Base-by-base conservation (phyloP, 169 alveolate genomes). In the Miamiensis avidus region DNA sequence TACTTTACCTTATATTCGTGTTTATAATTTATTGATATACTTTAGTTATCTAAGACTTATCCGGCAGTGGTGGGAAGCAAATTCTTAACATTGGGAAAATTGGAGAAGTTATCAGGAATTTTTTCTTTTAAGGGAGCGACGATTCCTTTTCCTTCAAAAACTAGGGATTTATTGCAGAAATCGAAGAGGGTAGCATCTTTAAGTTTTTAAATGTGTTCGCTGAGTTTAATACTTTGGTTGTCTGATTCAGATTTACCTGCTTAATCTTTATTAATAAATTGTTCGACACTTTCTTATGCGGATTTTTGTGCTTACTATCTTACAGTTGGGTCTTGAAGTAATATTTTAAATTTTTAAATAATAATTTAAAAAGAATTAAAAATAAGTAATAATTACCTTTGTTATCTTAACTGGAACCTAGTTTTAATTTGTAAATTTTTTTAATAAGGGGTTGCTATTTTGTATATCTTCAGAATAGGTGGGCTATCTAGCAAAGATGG, bases 401-500 rank as follows among this genome's bases (percentile, higher is more conserved):
- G 87, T 83, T 84, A 84, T 76, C 91, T 91, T 33, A 86, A 82
- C 75, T 89, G 83, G 82, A 91, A 82, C 82, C 92, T 91, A 84
- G 90, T 83, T 82, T 93, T 30, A 91, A 31, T 76, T 85, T 88
- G 75, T 88, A 82, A 87, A 92, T 92, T 89, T 95, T 82, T 90
- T 93, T 74, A 89, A 84, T 75, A 92, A 83, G 30, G 93, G 90
- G 75, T 89, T 88, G 81, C 93, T 93, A 29, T 82, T 88, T 75
- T 92, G 87, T 16, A 95, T 88, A 1, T 87, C 75, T 33, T 92
- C 94, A 64, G 95, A 88, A 84, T 89, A 95, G 30, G 94, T 90
- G 0, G 98, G 98, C 92, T 92, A 84, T 83, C 79, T 87, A 64
- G 93, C 94, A 25, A 93, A 88, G n/a, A 94, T 93, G 79, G 88